phyloP scores from a whole-genome alignment of 2,329 filamentous ascomycete genomes.

The Atkinsonella texensis region DNA sequence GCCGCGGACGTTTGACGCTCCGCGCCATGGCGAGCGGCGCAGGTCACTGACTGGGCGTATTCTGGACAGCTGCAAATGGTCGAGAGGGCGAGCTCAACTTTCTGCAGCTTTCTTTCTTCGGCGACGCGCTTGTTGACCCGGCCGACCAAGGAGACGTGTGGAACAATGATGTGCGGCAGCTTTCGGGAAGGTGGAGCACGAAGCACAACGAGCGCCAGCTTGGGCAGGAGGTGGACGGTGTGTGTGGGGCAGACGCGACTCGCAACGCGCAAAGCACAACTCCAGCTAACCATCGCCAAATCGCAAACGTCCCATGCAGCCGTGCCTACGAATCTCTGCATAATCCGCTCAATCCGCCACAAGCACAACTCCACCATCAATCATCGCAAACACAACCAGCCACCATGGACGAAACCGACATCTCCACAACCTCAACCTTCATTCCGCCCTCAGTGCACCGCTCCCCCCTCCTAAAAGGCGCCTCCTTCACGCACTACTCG shows the following conservation, averaged over 20 bases:
- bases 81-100: not conserved
- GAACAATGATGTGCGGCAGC: not conserved
- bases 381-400: not conserved
- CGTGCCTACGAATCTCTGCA: too few species aligned
- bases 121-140: not conserved
- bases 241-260: constrained; percentile 10
- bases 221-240: not conserved
- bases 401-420: constrained; percentile 8
- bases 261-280: constrained; percentile 2
- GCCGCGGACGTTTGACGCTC: constrained; percentile 18
- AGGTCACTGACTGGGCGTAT: not conserved
- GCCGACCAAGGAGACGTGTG: not conserved
- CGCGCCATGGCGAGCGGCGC: constrained; percentile 19
- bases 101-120: not conserved
- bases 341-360: too few species aligned
- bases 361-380: not conserved
- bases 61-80: not conserved
- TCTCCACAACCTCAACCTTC: constrained; percentile 26
- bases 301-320: not conserved
- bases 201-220: not conserved
- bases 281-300: not conserved
- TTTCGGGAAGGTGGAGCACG: not conserved
- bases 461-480: constrained; percentile 45
- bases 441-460: constrained; percentile 58
- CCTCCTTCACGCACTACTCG: constrained; percentile 62